These are phyloP conservation scores for Elongisporangium senticosum DNA, from an alignment of 352 stramenopile genomes.

Conservation along the genomic window DNA sequence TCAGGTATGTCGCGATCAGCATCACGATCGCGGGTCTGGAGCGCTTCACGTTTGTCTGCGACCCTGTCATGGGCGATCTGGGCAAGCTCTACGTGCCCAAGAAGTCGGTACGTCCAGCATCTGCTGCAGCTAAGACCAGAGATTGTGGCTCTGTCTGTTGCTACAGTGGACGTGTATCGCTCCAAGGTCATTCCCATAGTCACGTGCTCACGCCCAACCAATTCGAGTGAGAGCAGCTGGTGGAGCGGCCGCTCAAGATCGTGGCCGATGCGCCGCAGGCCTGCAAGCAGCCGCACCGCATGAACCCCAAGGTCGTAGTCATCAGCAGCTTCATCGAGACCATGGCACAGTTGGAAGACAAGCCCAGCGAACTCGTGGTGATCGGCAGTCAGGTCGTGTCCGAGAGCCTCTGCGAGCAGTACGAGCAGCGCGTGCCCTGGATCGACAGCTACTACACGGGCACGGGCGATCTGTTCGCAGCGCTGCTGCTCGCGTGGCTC, in stretches of 20 bases:
- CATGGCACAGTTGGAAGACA: slow-evolving; percentile 10
- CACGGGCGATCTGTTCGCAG: slow-evolving; percentile 78
- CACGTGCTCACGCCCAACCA: slow-evolving; percentile 84
- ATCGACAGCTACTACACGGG: slow-evolving; percentile 86
- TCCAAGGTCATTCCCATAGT: slow-evolving; percentile 73
- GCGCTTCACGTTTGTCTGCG: slow-evolving; percentile 71
- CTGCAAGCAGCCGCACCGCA: slow-evolving; percentile 66
- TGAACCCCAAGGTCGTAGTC: slow-evolving; percentile 70
- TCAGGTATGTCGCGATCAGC: too few relatives aligned
- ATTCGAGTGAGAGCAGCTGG: slow-evolving; percentile 79
- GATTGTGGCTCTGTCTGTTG: background rate
- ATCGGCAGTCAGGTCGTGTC: slow-evolving; percentile 50
- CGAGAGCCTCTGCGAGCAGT: slow-evolving; percentile 50
- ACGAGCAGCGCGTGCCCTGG: slow-evolving; percentile 67
- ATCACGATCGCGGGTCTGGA: too few relatives aligned
- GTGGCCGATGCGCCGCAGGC: slow-evolving; percentile 59
- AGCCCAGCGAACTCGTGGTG: slow-evolving; percentile 47
- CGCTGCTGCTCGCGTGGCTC: slow-evolving; percentile 76
- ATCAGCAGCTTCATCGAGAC: slow-evolving; percentile 76
- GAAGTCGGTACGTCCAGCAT: slow-evolving; percentile 42
- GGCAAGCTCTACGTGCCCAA: slow-evolving; percentile 78
- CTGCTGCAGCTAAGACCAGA: slow-evolving; percentile 5
- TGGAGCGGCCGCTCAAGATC: slow-evolving; percentile 54
- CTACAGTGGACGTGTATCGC: slow-evolving; percentile 72
- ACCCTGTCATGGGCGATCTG: slow-evolving; percentile 79